Evolutionary conservation across 768 basidiomycete species (phyloP).

Genomic region (Boletellus sp.): DNA sequence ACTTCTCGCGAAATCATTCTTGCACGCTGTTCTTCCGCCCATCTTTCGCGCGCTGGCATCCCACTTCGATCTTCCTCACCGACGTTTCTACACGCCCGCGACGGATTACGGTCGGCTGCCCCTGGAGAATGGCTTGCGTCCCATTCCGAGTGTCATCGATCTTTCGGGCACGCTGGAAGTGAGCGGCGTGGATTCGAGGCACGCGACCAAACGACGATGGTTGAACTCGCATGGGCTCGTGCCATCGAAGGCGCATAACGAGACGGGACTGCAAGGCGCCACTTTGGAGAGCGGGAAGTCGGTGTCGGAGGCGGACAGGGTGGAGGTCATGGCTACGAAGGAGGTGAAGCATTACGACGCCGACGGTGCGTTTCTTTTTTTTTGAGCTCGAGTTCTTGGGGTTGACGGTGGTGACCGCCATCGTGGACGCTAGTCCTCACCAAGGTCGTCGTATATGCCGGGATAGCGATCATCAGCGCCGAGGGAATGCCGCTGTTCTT

Average conservation of each 20-base stretch:
- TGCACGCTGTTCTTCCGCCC: conserved; percentile 77
- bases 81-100: conserved; percentile 87
- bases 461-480: conserved; percentile 69
- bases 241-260: conserved; percentile 5
- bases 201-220: conserved; percentile 26
- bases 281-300: conserved; percentile 22
- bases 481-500: conserved; percentile 66
- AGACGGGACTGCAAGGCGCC: conserved; percentile 28
- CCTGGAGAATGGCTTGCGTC: conserved; percentile 52
- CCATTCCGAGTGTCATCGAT: conserved; percentile 86
- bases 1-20: conserved; percentile 71
- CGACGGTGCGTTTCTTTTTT: conserved; percentile 55
- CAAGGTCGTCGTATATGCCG: conserved; percentile 86
- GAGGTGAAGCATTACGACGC: conserved; percentile 77
- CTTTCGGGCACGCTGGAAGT: conserved; percentile 47
- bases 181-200: conserved; percentile 38
- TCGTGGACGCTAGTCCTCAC: conserved; percentile 59
- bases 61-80: conserved; percentile 68
- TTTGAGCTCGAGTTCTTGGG: conserved; percentile 1
- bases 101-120: conserved; percentile 80
- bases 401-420: conserved; percentile 1
- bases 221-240: conserved; percentile 1
- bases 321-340: conserved; percentile 1
- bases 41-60: conserved; percentile 73
- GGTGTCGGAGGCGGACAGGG: conserved; percentile 31